phyloP scores from a whole-genome alignment of 208 protist species.

The Novymonas esmeraldas region DNA sequence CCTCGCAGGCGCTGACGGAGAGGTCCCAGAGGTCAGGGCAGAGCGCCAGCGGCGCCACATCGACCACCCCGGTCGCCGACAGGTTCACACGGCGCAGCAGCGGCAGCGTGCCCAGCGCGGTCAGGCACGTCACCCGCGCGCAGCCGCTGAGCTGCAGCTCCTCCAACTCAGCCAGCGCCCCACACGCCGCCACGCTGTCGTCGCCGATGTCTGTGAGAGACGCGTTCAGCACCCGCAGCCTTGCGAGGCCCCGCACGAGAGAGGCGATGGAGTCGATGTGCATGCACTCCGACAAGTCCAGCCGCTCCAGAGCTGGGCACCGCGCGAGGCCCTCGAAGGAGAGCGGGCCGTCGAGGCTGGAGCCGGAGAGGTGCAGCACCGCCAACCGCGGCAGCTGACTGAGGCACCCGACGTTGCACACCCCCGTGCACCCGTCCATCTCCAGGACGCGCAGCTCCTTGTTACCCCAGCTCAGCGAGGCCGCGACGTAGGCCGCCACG shows the following conservation, averaged over 20 bases:
- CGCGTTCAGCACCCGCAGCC: constrained; percentile 28
- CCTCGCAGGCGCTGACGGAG: constrained; percentile 6
- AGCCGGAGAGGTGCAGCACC: constrained; percentile 19
- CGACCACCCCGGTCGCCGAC: constrained; percentile 31
- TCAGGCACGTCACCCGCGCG: constrained; percentile 27
- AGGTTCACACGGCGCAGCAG: constrained; percentile 40
- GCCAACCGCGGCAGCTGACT: constrained; percentile 12
- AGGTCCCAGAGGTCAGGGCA: constrained; percentile 28
- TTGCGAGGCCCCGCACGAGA: constrained; percentile 13
- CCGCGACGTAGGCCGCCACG: constrained; percentile 12
- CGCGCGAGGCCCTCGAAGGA: constrained; percentile 6
- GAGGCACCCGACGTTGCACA: constrained; percentile 10
- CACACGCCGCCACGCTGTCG: constrained; percentile 13
- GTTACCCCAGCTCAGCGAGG: constrained; percentile 6
- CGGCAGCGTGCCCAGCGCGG: constrained; percentile 19
- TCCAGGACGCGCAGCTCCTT: constrained; percentile 26
- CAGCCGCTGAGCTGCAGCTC: constrained; percentile 35
- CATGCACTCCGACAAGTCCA: constrained; percentile 26
- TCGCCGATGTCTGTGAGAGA: constrained; percentile 21
- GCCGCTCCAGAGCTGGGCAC: constrained; percentile 9
- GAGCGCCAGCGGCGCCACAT: constrained; percentile 22
- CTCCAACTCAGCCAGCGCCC: constrained; percentile 16
- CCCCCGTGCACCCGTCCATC: constrained; percentile 19
- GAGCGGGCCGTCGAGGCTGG: constrained; percentile 13
- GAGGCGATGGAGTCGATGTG: constrained; percentile 31